Evolutionary conservation across 177 flowering plant species (phyloP), one percentile per base, ranked within the genome.

Genomic region (Vitis hybrid): DNA sequence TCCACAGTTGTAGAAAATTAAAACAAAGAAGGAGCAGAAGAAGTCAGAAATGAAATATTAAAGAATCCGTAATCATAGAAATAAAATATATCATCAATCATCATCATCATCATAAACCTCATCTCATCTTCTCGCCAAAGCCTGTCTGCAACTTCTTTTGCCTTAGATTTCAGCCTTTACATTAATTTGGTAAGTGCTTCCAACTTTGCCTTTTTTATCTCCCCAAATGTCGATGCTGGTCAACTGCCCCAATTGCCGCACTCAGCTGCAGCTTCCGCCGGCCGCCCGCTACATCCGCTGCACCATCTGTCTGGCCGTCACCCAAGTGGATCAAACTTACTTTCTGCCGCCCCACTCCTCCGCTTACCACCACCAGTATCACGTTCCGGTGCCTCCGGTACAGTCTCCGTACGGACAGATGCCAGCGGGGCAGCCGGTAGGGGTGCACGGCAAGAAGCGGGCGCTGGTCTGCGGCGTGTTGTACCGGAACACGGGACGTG

Each of bases 381-480:
- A 10, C 5, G 77, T 61, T 5, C 76, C 71, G 15, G 18, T 71
- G 1, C 67, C 65, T 3, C 70, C 34, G 59, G 61, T 71, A 54
- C 70, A 74, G 10, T 69, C 74, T 1, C 82, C 79, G 1, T 71
- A 66, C 72, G 49, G 61, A 54, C 81, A 78, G 71, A 76, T 77
- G 70, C 80, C 80, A 4, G 67, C 80, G 5, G 67, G 73, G 12
- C 86, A 78, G 1, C 88, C 89, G 0, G 84, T 88, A 5, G 16
- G 79, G 2, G 56, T 67, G 0, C 85, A 82, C 56, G 93, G 96
- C 2, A 74, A 83, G 39, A 94, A 92, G 82, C 80, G 80, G 67
- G 98, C 97, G 1, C 86, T 94, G 68, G 89, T 94, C 14, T 82
- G 89, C 69, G 97, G 94, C 8, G 81, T 94, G 15, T 88, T 92